Evolutionary conservation across 1,284 basidiomycete genomes (phyloP), one percentile per base, ranked within the genome.

Genomic region (Papiliotrema laurentii): DNA sequence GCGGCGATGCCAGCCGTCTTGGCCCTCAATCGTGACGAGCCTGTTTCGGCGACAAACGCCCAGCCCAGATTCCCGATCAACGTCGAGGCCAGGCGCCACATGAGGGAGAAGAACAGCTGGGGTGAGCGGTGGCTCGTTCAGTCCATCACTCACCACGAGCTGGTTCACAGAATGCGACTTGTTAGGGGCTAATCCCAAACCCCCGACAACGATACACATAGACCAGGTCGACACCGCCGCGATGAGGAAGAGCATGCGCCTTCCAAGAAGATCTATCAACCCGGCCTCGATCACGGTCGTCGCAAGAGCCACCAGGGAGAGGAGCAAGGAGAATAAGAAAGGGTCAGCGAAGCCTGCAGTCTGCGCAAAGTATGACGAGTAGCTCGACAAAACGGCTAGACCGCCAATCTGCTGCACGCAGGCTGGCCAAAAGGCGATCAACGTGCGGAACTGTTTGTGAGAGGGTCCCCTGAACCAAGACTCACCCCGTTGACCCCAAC

Each of bases 321-420:
- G 49, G 22, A 66, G 55, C 4, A 63, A 25, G 14, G 56, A 56
- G 46, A 63, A 61, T 13, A 62, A 16, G 51, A 66, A 66, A 2
- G 63, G 59, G 43, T 66, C 60, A 13, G 54, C 53, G 40, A 63
- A 61, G 9, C 53, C 52, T 16, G 62, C 60, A 9, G 55, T 42
- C 21, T 54, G 51, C 9, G 58, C 60, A 48, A 61, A 64, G 49
- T 62, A 64, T 5, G 45, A 50, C 6, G 60, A 54, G 36, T 63
- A 66, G 30, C 36, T 50, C 3, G 55, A 58, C 11, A 63, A 43
- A 45, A 64, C 56, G 2, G 54, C 51, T 2, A 66, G 50, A 38
- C 62, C 64, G 10, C 50, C 48, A 19, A 66, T 54, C 43, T 66
- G 64, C 44, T 66, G 64, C 14, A 56, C 38, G 30, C 49, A 52